These are phyloP conservation scores for Jamesozyma gamospora DNA, from an alignment of 805 yeast genomes.

Conservation along the genomic window DNA sequence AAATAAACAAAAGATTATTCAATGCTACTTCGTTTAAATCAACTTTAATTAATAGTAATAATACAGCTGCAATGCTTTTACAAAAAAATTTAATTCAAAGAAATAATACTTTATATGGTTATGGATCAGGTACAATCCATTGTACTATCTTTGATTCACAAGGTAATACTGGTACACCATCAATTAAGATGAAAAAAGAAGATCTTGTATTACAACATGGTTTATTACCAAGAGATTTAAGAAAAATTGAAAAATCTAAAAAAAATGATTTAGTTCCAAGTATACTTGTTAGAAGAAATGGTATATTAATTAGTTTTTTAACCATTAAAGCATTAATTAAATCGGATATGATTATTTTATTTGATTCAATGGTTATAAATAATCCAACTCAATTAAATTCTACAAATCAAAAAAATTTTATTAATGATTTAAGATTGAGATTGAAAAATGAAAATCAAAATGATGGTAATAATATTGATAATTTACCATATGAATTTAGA, in stretches of 20 bases:
- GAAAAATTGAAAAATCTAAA: constrained; percentile 72
- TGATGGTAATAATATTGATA: constrained; percentile 13
- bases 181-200: constrained; percentile 63
- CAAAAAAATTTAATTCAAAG: constrained; percentile 33
- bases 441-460: constrained; percentile 17
- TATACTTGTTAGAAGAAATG: constrained; percentile 62
- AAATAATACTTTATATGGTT: constrained; percentile 26
- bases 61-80: constrained; percentile 25
- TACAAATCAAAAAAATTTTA: constrained; percentile 19
- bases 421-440: constrained; percentile 16
- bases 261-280: constrained; percentile 62
- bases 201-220: constrained; percentile 66
- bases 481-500: constrained; percentile 77
- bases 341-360: constrained; percentile 60
- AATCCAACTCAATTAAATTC: constrained; percentile 22
- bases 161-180: constrained; percentile 62
- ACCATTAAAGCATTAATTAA: constrained; percentile 76
- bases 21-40: no score
- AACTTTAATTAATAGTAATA: background rate
- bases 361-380: constrained; percentile 39
- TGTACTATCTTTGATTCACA: constrained; percentile 70
- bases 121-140: constrained; percentile 39
- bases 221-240: constrained; percentile 75
- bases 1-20: no score
- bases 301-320: constrained; percentile 65